Percentiles rank a stretch among this genome's conserved stretches.
phyloP scores from a whole-genome alignment of 768 basidiomycete species.

The Russula sp. region DNA sequence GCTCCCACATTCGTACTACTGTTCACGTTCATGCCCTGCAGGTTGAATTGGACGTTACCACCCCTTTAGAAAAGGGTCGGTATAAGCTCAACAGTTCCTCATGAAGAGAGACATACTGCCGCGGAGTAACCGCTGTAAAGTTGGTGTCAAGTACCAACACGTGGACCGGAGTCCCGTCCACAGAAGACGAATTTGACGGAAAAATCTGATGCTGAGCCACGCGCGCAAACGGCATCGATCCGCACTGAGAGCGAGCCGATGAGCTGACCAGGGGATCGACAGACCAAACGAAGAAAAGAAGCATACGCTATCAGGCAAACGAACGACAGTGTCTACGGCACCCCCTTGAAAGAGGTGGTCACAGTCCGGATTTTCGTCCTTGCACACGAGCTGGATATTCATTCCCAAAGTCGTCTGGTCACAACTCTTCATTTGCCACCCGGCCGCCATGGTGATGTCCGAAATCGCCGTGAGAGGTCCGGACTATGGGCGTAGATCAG shows the following conservation, averaged over 20 bases:
- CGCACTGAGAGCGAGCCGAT: too few relatives aligned
- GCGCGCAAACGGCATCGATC: neutral
- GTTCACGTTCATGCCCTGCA: neutral
- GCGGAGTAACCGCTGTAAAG: neutral
- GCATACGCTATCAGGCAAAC: slow-evolving; percentile 15
- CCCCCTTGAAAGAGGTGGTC: slow-evolving; percentile 20
- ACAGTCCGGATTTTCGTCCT: slow-evolving; percentile 1
- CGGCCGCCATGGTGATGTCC: slow-evolving; percentile 9
- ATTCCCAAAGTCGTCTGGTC: neutral
- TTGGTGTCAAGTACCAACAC: neutral
- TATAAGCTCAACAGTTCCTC: neutral
- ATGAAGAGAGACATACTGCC: neutral
- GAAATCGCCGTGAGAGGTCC: slow-evolving; percentile 10
- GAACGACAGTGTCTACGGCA: slow-evolving; percentile 20
- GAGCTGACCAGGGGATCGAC: too few relatives aligned
- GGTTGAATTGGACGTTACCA: too few relatives aligned
- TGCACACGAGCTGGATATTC: slow-evolving; percentile 5
- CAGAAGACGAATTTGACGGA: neutral
- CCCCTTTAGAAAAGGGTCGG: neutral
- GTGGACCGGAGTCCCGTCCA: neutral
- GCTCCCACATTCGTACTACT: too few relatives aligned
- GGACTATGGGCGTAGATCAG: neutral
- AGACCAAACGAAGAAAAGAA: neutral
- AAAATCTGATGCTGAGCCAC: neutral
- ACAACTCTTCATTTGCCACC: slow-evolving; percentile 9